Conservation (phyloP, 768 basidiomycete species). For the Panaeolus cyanescens region DNA sequence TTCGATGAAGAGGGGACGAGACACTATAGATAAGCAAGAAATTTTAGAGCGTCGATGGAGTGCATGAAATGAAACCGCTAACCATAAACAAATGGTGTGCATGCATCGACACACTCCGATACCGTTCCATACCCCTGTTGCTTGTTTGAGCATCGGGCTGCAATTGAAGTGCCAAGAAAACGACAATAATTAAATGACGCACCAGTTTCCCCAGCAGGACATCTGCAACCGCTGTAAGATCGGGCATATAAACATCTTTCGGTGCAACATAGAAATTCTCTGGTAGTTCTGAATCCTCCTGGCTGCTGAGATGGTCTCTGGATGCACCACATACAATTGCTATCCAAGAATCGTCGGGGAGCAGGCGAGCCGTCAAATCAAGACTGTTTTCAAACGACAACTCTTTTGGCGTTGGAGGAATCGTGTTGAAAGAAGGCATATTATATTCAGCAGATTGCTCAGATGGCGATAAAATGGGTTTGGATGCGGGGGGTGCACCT, state of each 20-base stretch:
- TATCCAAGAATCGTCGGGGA: slow-evolving; percentile 76
- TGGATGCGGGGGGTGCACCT: slow-evolving; percentile 54
- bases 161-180: neutral
- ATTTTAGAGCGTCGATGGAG: neutral
- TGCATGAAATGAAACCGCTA: slow-evolving; percentile 16
- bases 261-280: slow-evolving; percentile 77
- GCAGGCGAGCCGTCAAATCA: slow-evolving; percentile 38
- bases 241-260: slow-evolving; percentile 80
- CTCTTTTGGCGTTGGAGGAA: slow-evolving; percentile 20
- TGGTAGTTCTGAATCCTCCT: slow-evolving; percentile 46
- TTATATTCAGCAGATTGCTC: slow-evolving; percentile 7
- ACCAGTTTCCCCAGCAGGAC: slow-evolving; percentile 80
- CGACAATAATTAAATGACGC: slow-evolving; percentile 24
- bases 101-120: slow-evolving; percentile 74
- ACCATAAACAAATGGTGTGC: slow-evolving; percentile 82
- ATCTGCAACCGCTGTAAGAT: slow-evolving; percentile 72
- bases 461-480: slow-evolving; percentile 26
- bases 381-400: slow-evolving; percentile 7
- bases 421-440: slow-evolving; percentile 15
- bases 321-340: slow-evolving; percentile 78
- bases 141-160: neutral
- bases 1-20: slow-evolving; percentile 79
- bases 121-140: slow-evolving; percentile 79
- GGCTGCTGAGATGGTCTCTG: slow-evolving; percentile 49
- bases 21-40: slow-evolving; percentile 44